Evolutionary conservation across 208 protist species (phyloP), one percentile per base, ranked within the genome.

Genomic region (Leishmania aethiopica): DNA sequence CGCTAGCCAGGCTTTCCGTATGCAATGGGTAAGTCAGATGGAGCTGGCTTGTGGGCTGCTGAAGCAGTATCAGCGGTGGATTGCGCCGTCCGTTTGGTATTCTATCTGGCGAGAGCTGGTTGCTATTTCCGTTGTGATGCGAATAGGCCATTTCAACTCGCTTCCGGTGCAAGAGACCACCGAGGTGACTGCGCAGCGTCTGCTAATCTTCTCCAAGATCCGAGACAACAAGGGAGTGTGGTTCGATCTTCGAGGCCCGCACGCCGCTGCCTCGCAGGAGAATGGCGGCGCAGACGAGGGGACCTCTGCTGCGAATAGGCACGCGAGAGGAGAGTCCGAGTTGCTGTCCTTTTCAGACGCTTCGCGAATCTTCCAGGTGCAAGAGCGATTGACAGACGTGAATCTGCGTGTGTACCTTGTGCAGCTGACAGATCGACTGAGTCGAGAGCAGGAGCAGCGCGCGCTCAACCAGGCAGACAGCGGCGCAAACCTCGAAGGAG

Each of bases 151-250:
- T 19, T 22, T 47, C 37, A 67, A 67, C n/a, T 40, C 55, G 37
- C 55, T 49, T 2, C 55, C 57, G 6, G 3, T 73, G 25, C 51
- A 83, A 60, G 53, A 77, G 22, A 49, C 71, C 2, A 45, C 53
- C 13, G 62, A 83, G 0, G 40, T 53, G 17, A 53, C 75, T 15
- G 8, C 78, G 3, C 37, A 80, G 19, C 45, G 28, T 1, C 55
- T 86, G 55, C 75, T 87, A 42, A 51, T 60, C n/a, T 90, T 84
- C 73, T 80, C 59, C 49, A 59, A 82, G 74, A 47, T 45, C 55
- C 81, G 83, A 51, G 45, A 78, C 45, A 88, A 90, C 71, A 70
- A 53, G 60, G 87, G 87, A 15, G 37, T 3, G 53, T 90, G 86
- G 83, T 4, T 69, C 22, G 0, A 74, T 51, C 11, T 2, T 74